A percentile compares a stretch with the other conserved stretches of the same genome.
phyloP scores from a whole-genome alignment of 148 eudicot species.

The Fagopyrum homotropicum region DNA sequence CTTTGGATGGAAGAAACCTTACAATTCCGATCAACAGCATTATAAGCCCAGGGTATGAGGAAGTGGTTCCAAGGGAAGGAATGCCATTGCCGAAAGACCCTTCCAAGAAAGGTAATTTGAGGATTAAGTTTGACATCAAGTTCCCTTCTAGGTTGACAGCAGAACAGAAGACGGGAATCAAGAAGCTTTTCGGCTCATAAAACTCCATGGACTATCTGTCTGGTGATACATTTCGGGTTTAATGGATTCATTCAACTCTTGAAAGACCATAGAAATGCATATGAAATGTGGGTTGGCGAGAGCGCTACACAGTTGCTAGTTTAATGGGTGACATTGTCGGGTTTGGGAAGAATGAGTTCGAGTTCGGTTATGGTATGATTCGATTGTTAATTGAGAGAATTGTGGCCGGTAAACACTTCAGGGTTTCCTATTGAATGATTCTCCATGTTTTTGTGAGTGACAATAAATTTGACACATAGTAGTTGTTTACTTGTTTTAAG shows the following conservation, averaged over 20 bases:
- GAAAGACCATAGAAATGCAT: not conserved
- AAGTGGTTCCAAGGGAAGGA: constrained; percentile 56
- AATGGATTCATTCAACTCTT: not conserved
- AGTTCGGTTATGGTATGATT: too few species aligned
- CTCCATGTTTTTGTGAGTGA: not conserved
- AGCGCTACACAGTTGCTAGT: too few species aligned
- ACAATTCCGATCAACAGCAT: constrained; percentile 40
- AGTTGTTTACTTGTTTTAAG: not conserved
- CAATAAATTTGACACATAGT: not conserved
- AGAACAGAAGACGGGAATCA: constrained; percentile 55
- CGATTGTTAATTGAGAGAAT: too few species aligned
- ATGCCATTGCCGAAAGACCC: constrained; percentile 74
- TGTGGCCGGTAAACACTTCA: too few species aligned
- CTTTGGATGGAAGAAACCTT: constrained; percentile 57
- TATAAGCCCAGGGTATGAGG: constrained; percentile 54
- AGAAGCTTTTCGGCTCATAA: constrained; percentile 36
- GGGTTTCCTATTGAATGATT: too few species aligned
- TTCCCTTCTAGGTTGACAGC: constrained; percentile 47
- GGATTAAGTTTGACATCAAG: constrained; percentile 58
- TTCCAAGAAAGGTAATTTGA: constrained; percentile 45
- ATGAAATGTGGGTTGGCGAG: too few species aligned
- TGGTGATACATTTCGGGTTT: not conserved
- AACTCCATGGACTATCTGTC: not conserved
- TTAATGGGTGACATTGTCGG: too few species aligned
- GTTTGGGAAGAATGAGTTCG: too few species aligned